Evolutionary conservation across 495 filamentous ascomycete genomes (phyloP).

Genomic region (Lentithecium fluviatile): DNA sequence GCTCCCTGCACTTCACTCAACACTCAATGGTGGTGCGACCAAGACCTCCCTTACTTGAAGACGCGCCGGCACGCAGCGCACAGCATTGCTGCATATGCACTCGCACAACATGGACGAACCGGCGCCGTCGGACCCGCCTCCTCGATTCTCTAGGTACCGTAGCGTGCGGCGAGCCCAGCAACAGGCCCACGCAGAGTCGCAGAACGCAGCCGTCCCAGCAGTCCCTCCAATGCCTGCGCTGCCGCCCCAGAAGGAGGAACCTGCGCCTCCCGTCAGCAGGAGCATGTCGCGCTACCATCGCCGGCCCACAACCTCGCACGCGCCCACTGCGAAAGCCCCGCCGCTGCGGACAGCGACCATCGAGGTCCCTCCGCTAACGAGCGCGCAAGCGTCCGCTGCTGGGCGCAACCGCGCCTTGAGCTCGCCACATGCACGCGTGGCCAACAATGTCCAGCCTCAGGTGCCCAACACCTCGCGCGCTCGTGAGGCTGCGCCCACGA

Average conservation of each 20-base stretch:
- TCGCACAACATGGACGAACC: constrained; percentile 35
- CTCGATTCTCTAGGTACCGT: constrained; percentile 41
- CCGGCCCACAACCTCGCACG: constrained; percentile 25
- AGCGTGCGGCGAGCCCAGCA: constrained; percentile 33
- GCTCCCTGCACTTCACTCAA: too few relatives aligned
- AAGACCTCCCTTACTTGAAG: constrained; percentile 18
- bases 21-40: neutral
- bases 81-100: constrained; percentile 14
- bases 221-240: constrained; percentile 17
- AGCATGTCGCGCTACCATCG: constrained; percentile 44
- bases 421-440: constrained; percentile 14
- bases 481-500: constrained; percentile 1
- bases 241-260: constrained; percentile 16
- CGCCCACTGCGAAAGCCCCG: constrained; percentile 9
- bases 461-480: constrained; percentile 10
- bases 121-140: constrained; percentile 9
- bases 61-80: constrained; percentile 4
- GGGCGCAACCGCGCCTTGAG: constrained; percentile 24
- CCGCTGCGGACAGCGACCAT: constrained; percentile 10
- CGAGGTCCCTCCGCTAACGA: constrained; percentile 17
- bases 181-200: constrained; percentile 1
- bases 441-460: constrained; percentile 13
- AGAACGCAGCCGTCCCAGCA: constrained; percentile 14
- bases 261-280: constrained; percentile 32
- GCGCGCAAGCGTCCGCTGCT: neutral